Evolutionary conservation across 352 stramenopile species (phyloP).

Genomic region (Phytophthora rubi): DNA sequence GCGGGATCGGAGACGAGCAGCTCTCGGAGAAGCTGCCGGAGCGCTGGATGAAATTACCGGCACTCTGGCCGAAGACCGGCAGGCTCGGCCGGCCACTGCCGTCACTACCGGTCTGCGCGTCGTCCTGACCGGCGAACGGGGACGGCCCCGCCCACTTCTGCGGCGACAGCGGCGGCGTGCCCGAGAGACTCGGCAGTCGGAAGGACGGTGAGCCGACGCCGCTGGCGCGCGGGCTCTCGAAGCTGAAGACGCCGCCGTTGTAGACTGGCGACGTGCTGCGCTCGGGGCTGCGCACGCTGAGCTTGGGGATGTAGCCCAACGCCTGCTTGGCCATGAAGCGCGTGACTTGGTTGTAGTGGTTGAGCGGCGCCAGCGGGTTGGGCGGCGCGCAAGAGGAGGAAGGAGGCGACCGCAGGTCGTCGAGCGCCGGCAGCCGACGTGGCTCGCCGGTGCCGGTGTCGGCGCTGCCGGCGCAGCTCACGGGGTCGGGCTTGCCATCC

Average conservation of each 20-base stretch:
- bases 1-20: slow-evolving; percentile 44
- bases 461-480: slow-evolving; percentile 2
- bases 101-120: slow-evolving; percentile 5
- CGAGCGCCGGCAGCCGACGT: slow-evolving; percentile 8
- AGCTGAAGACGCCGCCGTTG: slow-evolving; percentile 20
- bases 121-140: slow-evolving; percentile 25
- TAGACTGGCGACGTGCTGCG: slow-evolving; percentile 28
- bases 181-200: slow-evolving; percentile 52
- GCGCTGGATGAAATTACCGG: slow-evolving; percentile 34
- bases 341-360: slow-evolving; percentile 58
- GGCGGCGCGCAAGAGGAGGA: background rate
- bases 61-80: slow-evolving; percentile 20
- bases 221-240: slow-evolving; percentile 36
- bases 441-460: slow-evolving; percentile 1
- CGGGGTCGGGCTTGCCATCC: slow-evolving; percentile 25
- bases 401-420: slow-evolving; percentile 2
- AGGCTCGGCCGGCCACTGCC: slow-evolving; percentile 24
- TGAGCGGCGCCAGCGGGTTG: slow-evolving; percentile 38
- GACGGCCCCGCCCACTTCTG: slow-evolving; percentile 44
- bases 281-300: slow-evolving; percentile 41
- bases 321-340: slow-evolving; percentile 72
- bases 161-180: slow-evolving; percentile 54
- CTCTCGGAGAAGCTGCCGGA: slow-evolving; percentile 42
- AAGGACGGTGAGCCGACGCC: slow-evolving; percentile 38
- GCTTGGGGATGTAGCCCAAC: slow-evolving; percentile 65